These are phyloP conservation scores for Sclerotinia glacialis DNA, from an alignment of 2,329 filamentous ascomycete genomes.

Conservation along the genomic window DNA sequence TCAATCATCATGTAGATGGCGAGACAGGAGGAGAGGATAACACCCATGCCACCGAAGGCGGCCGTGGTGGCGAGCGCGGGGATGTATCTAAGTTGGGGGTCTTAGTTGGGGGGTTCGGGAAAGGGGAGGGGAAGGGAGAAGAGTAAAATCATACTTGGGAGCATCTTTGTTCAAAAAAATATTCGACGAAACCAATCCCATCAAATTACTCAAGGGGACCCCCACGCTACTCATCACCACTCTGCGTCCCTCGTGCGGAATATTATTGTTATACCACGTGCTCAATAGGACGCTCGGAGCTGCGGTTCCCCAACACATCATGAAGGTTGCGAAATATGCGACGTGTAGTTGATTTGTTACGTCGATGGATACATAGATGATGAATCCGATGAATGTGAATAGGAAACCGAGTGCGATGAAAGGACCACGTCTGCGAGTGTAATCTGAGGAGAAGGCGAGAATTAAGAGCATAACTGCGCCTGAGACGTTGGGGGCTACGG, in stretches of 20 bases:
- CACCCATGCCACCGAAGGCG: slow-evolving; percentile 60
- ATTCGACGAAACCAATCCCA: slow-evolving; percentile 67
- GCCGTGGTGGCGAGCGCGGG: slow-evolving; percentile 64
- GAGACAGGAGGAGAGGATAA: slow-evolving; percentile 52
- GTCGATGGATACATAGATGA: slow-evolving; percentile 70
- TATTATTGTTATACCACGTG: slow-evolving; percentile 60
- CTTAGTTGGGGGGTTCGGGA: slow-evolving; percentile 52
- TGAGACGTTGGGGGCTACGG: slow-evolving; percentile 74
- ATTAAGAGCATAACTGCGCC: slow-evolving; percentile 71
- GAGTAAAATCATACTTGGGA: slow-evolving; percentile 49
- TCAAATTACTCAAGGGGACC: slow-evolving; percentile 61
- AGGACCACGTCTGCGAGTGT: slow-evolving; percentile 46
- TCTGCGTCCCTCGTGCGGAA: slow-evolving; percentile 60
- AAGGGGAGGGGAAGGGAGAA: slow-evolving; percentile 61
- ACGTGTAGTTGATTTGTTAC: slow-evolving; percentile 51
- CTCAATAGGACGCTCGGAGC: slow-evolving; percentile 37
- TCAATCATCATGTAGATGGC: slow-evolving; percentile 63
- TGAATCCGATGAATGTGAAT: slow-evolving; percentile 73
- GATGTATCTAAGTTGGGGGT: slow-evolving; percentile 46
- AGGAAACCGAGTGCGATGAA: slow-evolving; percentile 72
- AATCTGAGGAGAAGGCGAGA: slow-evolving; percentile 69
- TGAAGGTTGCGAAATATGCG: slow-evolving; percentile 65
- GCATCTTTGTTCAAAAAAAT: slow-evolving; percentile 64
- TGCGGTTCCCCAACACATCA: slow-evolving; percentile 56
- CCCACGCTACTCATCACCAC: slow-evolving; percentile 60